Evolutionary conservation across 192 early-diverging fungal genomes (phyloP).

Genomic region (Geranomyces michiganensis): DNA sequence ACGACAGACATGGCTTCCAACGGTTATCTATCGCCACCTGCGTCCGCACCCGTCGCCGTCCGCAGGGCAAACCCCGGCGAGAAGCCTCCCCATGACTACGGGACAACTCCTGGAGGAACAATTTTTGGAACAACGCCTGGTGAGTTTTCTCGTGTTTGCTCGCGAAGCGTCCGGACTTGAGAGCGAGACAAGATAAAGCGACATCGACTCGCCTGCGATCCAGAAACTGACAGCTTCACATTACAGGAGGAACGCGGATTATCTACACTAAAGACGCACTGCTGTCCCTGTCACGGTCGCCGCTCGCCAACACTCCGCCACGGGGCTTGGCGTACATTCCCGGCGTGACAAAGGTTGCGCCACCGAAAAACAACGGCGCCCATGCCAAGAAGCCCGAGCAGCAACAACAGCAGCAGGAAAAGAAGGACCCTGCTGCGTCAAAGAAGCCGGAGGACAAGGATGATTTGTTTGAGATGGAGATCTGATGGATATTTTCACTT

Average conservation of each 20-base stretch:
- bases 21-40: conserved; percentile 9
- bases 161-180: too few relatives aligned
- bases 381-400: conserved; percentile 34
- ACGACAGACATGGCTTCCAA: conserved; percentile 15
- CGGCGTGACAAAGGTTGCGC: conserved; percentile 61
- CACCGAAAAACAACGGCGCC: conserved; percentile 11
- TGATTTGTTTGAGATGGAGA: conserved; percentile 44
- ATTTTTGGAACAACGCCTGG: conserved; percentile 66
- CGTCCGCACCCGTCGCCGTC: conserved; percentile 48
- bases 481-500: background rate
- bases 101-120: conserved; percentile 63
- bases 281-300: conserved; percentile 63
- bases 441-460: conserved; percentile 37
- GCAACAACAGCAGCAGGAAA: conserved; percentile 28
- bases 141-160: conserved; percentile 39
- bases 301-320: conserved; percentile 63
- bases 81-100: conserved; percentile 57
- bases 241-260: conserved; percentile 60
- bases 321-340: conserved; percentile 60
- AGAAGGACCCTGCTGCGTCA: conserved; percentile 32
- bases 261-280: conserved; percentile 67
- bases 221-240: too few relatives aligned
- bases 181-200: too few relatives aligned
- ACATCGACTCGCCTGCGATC: too few relatives aligned
- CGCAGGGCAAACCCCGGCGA: conserved; percentile 55